Evolutionary conservation across 129 eudicot species (phyloP).

Genomic region (Flaveria ramosissima): DNA sequence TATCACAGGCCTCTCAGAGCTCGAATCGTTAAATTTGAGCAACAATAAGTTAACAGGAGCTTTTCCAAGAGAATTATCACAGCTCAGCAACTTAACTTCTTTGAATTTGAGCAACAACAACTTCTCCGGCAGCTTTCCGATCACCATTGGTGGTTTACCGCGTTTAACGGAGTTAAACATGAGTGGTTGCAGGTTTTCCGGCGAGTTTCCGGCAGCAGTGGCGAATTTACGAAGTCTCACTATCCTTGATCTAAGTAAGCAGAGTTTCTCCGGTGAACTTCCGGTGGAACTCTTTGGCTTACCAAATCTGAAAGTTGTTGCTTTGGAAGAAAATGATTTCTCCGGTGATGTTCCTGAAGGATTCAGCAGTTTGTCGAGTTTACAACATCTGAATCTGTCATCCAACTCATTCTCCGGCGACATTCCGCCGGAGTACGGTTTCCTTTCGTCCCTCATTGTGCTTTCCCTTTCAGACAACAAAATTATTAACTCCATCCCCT

Average conservation of each 20-base stretch:
- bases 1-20: slow-evolving; percentile 35
- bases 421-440: slow-evolving; percentile 68
- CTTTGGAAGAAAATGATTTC: slow-evolving; percentile 60
- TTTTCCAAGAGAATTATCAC: slow-evolving; percentile 48
- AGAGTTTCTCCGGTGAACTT: slow-evolving; percentile 61
- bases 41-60: slow-evolving; percentile 55
- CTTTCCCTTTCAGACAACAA: slow-evolving; percentile 59
- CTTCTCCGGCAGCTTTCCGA: slow-evolving; percentile 44
- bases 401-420: slow-evolving; percentile 61
- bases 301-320: slow-evolving; percentile 62
- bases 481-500: slow-evolving; percentile 51
- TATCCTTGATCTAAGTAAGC: slow-evolving; percentile 77
- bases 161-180: slow-evolving; percentile 54
- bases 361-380: slow-evolving; percentile 68
- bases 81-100: slow-evolving; percentile 59
- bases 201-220: slow-evolving; percentile 49
- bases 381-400: slow-evolving; percentile 62
- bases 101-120: slow-evolving; percentile 57
- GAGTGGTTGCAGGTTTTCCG: slow-evolving; percentile 74
- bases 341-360: slow-evolving; percentile 84
- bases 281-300: slow-evolving; percentile 76
- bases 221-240: slow-evolving; percentile 54
- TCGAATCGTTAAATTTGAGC: slow-evolving; percentile 59
- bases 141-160: slow-evolving; percentile 39
- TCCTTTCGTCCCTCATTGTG: slow-evolving; percentile 49